A percentile compares a stretch with the other conserved stretches of the same genome.
Conservation (phyloP, 345 rosid species). For the Hypericum androsaemum region DNA sequence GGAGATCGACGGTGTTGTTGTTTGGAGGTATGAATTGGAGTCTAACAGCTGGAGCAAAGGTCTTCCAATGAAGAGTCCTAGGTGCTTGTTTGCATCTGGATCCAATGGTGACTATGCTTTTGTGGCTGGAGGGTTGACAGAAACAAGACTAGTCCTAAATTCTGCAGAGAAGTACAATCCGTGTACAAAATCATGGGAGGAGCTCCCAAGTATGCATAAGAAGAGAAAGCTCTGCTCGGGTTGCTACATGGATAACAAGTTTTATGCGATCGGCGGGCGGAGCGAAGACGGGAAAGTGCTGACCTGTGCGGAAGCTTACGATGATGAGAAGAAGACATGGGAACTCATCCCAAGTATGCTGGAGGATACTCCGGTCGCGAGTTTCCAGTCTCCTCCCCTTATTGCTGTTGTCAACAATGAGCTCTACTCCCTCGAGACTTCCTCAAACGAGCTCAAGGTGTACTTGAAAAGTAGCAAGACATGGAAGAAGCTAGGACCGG, state of each 20-base stretch:
- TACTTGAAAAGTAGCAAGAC: constrained; percentile 44
- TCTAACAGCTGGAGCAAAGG: constrained; percentile 68
- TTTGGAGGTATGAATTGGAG: constrained; percentile 70
- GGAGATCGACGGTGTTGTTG: constrained; percentile 40
- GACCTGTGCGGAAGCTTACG: constrained; percentile 66
- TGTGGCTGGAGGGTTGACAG: constrained; percentile 68
- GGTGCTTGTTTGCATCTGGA: constrained; percentile 78
- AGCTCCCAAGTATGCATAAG: constrained; percentile 43
- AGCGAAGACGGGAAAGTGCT: constrained; percentile 38
- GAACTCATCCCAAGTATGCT: constrained; percentile 48
- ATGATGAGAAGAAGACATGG: constrained; percentile 44
- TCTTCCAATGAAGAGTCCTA: constrained; percentile 52
- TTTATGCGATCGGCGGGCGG: constrained; percentile 69
- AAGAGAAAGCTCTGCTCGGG: constrained; percentile 56
- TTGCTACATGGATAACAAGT: constrained; percentile 61
- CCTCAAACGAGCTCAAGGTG: constrained; percentile 51
- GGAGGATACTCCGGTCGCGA: constrained; percentile 36
- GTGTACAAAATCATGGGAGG: constrained; percentile 53
- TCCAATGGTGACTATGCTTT: constrained; percentile 47
- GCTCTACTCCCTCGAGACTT: constrained; percentile 67
- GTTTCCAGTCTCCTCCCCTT: constrained; percentile 67
- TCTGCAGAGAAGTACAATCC: constrained; percentile 66
- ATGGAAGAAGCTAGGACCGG: constrained; percentile 69
- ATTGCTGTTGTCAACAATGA: constrained; percentile 56
- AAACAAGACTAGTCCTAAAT: constrained; percentile 29